Evolutionary conservation across 495 filamentous ascomycete genomes (phyloP), one percentile per base, ranked within the genome.

Genomic region (Penicillium angulare): DNA sequence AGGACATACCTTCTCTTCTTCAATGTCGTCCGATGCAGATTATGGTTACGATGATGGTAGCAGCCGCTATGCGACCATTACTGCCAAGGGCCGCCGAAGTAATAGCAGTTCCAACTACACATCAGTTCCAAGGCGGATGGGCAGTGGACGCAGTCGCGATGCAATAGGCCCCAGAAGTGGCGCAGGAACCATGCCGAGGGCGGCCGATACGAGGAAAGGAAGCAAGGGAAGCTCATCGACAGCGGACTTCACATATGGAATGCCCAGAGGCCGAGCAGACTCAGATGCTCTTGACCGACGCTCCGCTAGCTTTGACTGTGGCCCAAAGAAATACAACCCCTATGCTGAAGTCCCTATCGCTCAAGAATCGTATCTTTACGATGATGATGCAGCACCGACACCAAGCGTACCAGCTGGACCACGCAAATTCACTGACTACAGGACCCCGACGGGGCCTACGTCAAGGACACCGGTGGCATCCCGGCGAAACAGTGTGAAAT

Each of bases 351-450:
- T 54, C 9, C 27, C 43, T 27, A 20, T 47, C 3, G 60, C 57
- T 7, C 57, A 69, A 47, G 66, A 67, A n/a, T 32, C 46, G 61
- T n/a, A 43, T 59, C 12, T 24, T 60, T 79, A 80, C 46, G 66
- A 82, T 47, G 81, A 48, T 27, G 90, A 96, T 59, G 88, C 92
- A 49, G 93, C 93, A 23, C 92, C 92, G 10, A 91, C 86, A 17
- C 93, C 93, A 18, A 93, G 84, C 33, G 73, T 98, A 41, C 91
- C 90, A 16, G 86, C 76, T 35, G 92, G 92, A 10, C 90, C 92
- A 43, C 79, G 88, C 20, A 72, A 71, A 43, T 46, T 60, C 17
- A 53, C 31, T 7, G 72, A 73, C 23, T 69, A 58, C 71, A 72
- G 39, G 65, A 72, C 43, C 52, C 71, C 55, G 57, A 77, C 50